Evolutionary conservation across 306 rosid species (phyloP), one percentile per base, ranked within the genome.

Genomic region (Parietaria judaica): DNA sequence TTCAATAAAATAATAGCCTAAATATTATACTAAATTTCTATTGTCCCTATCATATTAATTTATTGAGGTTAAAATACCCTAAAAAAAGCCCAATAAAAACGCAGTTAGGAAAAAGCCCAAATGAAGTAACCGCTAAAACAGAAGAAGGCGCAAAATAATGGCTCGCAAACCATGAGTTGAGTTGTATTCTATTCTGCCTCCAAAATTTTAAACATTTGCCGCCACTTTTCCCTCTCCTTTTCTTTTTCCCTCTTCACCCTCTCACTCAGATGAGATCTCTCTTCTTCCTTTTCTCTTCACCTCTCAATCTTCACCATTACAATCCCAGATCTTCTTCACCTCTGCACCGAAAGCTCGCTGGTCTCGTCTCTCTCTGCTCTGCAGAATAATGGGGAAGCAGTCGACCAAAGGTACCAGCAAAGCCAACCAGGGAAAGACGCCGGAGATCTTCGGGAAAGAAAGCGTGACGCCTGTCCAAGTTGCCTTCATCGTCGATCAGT

Each of bases 401-500:
- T 63, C 81, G 8, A 56, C 6, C 36, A 86, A 65, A 48, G 44
- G 84, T 12, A 77, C 59, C 65, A 3, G 15, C 53, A 41, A 41
- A 5, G 45, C 45, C 45, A 49, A 46, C 3, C 11, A 13, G 11
- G 50, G 50, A 1, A 86, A 64, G 70, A 84, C 67, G 12, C 16
- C 79, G 3, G 83, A 76, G 7, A 23, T 36, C 14, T 64, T 79
- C 1, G 82, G 79, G 6, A 82, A 81, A 17, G 85, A 85, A 31
- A 77, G 80, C 14, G 90, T 90, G 1, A 84, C 94, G 1, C 95
- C 97, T 0, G 61, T 56, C 17, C 95, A 86, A 60, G 66, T 90
- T 67, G 97, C 97, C 4, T 86, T 84, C 90, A 83, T 90, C 47
- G 97, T 90, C 12, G 95, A 90, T 43, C 67, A 81, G 6, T 90